Evolutionary conservation across 2,329 filamentous ascomycete genomes (phyloP), one percentile per base, ranked within the genome.

Genomic region (Aureobasidium lini): DNA sequence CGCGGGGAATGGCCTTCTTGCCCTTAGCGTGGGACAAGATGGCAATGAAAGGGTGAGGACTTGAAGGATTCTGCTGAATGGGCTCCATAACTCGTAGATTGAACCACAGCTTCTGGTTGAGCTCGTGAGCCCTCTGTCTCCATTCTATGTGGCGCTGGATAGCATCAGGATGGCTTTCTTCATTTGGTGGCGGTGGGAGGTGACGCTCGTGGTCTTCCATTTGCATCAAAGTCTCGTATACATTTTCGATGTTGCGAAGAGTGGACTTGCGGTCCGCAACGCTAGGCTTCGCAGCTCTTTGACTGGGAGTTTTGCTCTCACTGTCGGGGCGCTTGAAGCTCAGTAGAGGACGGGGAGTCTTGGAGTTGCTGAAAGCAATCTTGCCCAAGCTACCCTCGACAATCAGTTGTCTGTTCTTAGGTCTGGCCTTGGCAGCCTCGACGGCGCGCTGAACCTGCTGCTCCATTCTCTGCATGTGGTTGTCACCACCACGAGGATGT

Each of bases 391-490:
- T 96, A 29, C 94, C 94, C 70, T 96, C 93, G 61, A 99, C 93
- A 18, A 97, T 92, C 8, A 99, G 81, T 72, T 96, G 92, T 69
- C 95, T 95, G 70, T 95, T 96, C 80, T 99, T 99, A 11, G 94
- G 94, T 74, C 95, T 93, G 62, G 91, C 90, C 77, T 97, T 99
- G 56, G 94, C 94, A 1, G 94, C 94, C 70, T 99, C 94, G 0
- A 99, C 94, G 28, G 94, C 94, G 60, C 94, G 86, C 72, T 96
- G 93, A 11, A 99, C 95, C 73, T 99, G 94, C 74, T 99, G 94
- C 73, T 99, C 93, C 94, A 99, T 99, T 59, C 94, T 87, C 72
- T 97, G 94, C 77, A 97, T 90, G 70, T 99, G 94, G 71, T 96
- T 99, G 72, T 99, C 94, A 16, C 90, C 91, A 44, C 88, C 90